Evolutionary conservation across 441 rosid species (phyloP).

Genomic region (Manihot esculenta): DNA sequence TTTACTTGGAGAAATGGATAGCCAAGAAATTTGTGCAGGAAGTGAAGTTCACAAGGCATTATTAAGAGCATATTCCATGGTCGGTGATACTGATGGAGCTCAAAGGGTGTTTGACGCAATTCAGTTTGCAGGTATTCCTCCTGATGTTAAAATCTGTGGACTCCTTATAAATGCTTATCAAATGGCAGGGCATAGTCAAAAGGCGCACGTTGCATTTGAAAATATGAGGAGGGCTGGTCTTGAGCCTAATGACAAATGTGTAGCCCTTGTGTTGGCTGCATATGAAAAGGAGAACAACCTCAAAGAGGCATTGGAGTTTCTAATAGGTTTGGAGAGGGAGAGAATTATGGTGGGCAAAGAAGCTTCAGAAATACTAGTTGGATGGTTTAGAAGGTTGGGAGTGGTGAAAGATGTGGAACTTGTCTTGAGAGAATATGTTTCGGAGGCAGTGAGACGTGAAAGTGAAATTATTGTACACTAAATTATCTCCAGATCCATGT

Average conservation of each 20-base stretch:
- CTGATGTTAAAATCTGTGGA: conserved; percentile 65
- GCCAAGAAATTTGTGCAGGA: conserved; percentile 55
- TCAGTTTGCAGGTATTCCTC: conserved; percentile 73
- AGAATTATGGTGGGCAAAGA: conserved; percentile 60
- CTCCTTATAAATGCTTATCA: conserved; percentile 75
- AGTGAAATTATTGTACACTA: conserved; percentile 9
- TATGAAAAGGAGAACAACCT: conserved; percentile 65
- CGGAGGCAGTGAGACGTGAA: not conserved
- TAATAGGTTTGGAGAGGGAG: conserved; percentile 56
- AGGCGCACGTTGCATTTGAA: conserved; percentile 54
- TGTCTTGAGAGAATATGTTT: conserved; percentile 51
- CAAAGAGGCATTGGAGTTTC: conserved; percentile 56
- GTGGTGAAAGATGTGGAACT: conserved; percentile 67
- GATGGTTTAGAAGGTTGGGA: conserved; percentile 75
- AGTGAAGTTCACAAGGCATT: conserved; percentile 89
- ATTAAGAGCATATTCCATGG: conserved; percentile 69
- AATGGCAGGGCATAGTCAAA: conserved; percentile 55
- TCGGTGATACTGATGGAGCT: conserved; percentile 62
- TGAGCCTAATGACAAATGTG: conserved; percentile 70
- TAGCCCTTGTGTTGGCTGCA: conserved; percentile 59
- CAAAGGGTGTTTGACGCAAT: conserved; percentile 73
- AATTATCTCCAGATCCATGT: not conserved
- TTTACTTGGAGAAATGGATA: conserved; percentile 65
- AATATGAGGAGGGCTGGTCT: conserved; percentile 81
- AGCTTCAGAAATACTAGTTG: conserved; percentile 57